These are phyloP conservation scores for Calonectria pseudoturangicola DNA, from an alignment of 2,329 filamentous ascomycete genomes.

Conservation along the genomic window DNA sequence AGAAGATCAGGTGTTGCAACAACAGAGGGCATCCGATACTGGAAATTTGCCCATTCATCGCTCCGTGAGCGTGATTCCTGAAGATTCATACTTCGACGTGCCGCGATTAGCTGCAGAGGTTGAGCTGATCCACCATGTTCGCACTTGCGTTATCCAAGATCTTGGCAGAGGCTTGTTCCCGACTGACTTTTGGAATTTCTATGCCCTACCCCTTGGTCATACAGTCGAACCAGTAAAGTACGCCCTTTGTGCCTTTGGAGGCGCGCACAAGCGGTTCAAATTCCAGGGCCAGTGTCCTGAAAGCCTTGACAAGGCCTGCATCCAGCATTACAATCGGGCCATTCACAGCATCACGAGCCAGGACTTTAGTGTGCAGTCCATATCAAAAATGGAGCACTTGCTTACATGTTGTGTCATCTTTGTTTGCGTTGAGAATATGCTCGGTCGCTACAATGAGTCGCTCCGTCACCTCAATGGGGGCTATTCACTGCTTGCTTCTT, in stretches of 20 bases:
- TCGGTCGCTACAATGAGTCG: neutral
- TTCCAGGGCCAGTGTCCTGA: neutral
- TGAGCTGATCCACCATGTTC: neutral
- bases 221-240: neutral
- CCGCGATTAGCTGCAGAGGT: neutral
- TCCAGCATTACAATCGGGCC: neutral
- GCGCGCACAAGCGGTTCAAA: neutral
- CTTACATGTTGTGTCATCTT: conserved; percentile 3
- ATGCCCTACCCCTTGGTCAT: neutral
- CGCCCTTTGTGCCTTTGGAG: neutral
- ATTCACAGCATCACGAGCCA: neutral
- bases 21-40: neutral
- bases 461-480: neutral
- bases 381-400: neutral
- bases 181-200: neutral
- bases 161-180: neutral
- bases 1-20: neutral
- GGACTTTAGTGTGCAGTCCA: neutral
- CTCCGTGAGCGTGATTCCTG: no score
- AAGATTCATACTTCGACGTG: no score
- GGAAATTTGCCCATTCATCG: neutral
- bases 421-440: conserved; percentile 1
- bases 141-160: neutral
- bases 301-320: neutral
- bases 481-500: neutral